A percentile compares a stretch with the other conserved stretches of the same genome.
phyloP scores from a whole-genome alignment of 352 stramenopile species.

The Pythium angustatum region DNA sequence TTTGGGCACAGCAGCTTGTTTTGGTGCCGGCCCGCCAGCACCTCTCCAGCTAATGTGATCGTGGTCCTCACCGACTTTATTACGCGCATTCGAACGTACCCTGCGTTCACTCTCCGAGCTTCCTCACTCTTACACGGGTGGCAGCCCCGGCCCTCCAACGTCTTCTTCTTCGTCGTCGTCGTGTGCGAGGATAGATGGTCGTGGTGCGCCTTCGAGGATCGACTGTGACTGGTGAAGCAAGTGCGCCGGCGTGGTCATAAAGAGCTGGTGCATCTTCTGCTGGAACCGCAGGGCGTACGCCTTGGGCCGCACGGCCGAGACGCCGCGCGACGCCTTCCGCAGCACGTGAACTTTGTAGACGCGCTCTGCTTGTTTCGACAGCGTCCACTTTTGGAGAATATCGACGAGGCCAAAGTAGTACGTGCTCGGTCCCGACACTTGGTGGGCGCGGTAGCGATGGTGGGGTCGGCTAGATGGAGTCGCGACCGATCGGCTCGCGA shows the following conservation, averaged over 20 bases:
- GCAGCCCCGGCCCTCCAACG: background rate
- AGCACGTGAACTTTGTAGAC: constrained; percentile 85
- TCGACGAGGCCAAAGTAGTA: constrained; percentile 92
- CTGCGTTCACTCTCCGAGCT: no score
- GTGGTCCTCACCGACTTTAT: no score
- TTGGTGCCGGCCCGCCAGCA: no score
- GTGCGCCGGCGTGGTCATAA: constrained; percentile 50
- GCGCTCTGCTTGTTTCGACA: constrained; percentile 75
- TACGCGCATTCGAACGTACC: background rate
- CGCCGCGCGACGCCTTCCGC: constrained; percentile 61
- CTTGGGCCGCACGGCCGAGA: constrained; percentile 74
- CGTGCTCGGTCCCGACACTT: constrained; percentile 80
- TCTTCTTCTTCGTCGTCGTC: constrained; percentile 20
- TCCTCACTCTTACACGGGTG: background rate
- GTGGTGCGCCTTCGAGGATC: constrained; percentile 25
- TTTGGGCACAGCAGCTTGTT: no score
- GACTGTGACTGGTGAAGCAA: constrained; percentile 27
- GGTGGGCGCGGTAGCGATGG: constrained; percentile 70
- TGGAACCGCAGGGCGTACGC: constrained; percentile 79
- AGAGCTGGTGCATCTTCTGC: constrained; percentile 83
- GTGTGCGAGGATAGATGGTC: background rate
- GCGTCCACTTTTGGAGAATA: constrained; percentile 88
- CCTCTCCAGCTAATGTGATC: no score
- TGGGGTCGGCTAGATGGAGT: background rate
- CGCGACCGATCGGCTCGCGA: background rate